phyloP scores from a whole-genome alignment of 495 filamentous ascomycete genomes.

The Tuber umbilicatum region DNA sequence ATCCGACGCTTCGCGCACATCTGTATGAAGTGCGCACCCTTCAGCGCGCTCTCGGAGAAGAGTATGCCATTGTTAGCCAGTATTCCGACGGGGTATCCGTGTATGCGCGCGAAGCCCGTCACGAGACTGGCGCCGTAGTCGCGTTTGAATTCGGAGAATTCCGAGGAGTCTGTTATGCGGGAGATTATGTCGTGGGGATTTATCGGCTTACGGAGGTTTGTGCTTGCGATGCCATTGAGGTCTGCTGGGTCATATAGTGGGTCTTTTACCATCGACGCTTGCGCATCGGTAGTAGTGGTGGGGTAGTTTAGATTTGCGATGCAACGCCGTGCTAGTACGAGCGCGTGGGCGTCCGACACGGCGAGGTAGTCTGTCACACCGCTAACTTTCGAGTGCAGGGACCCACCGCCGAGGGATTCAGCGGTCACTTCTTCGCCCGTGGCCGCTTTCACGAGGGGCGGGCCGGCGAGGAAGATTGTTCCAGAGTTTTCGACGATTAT shows the following conservation, averaged over 20 bases:
- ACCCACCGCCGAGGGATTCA: constrained; percentile 90
- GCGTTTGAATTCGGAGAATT: constrained; percentile 90
- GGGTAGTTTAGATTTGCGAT: constrained; percentile 87
- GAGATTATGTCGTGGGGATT: constrained; percentile 87
- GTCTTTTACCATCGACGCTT: constrained; percentile 50
- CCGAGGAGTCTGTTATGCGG: constrained; percentile 82
- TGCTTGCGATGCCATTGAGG: constrained; percentile 78
- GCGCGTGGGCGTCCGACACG: constrained; percentile 85
- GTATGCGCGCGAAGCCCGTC: constrained; percentile 82
- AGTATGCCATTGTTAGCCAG: constrained; percentile 95
- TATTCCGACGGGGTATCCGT: constrained; percentile 87
- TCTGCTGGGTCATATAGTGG: constrained; percentile 78
- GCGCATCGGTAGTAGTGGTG: constrained; percentile 34
- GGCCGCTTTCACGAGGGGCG: constrained; percentile 91
- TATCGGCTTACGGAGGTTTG: constrained; percentile 76
- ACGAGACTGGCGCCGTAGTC: constrained; percentile 86
- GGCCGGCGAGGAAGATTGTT: constrained; percentile 92
- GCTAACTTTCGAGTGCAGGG: constrained; percentile 78
- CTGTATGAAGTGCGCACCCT: constrained; percentile 97
- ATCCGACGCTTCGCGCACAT: constrained; percentile 87
- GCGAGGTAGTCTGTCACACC: constrained; percentile 97
- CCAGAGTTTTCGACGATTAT: constrained; percentile 95
- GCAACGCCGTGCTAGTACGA: constrained; percentile 77
- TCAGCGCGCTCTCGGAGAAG: constrained; percentile 84
- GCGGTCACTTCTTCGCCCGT: constrained; percentile 90